phyloP scores from a whole-genome alignment of 2,329 filamentous ascomycete genomes.

The Graphilbum fragrans region DNA sequence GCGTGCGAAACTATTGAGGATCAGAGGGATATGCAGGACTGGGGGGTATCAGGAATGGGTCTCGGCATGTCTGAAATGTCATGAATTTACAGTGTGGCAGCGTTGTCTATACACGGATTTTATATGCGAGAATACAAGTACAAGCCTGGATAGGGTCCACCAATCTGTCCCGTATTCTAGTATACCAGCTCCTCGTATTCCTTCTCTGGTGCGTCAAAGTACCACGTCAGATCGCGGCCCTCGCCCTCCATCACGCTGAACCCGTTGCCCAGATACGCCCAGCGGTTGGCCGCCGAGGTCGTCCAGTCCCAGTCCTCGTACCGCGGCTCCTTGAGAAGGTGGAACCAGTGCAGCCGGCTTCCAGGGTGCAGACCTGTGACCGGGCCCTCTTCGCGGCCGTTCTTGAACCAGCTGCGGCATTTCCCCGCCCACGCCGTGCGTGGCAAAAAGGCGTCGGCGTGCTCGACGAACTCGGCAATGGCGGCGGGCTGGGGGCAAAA shows the following conservation, averaged over 20 bases:
- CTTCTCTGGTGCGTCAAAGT: slow-evolving; percentile 34
- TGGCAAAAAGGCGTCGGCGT: slow-evolving; percentile 17
- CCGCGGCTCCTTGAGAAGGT: slow-evolving; percentile 5
- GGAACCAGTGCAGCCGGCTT: slow-evolving; percentile 11
- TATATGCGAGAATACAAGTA: no score
- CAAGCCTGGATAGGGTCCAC: no score
- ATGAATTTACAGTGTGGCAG: no score
- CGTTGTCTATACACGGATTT: no score
- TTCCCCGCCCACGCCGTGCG: slow-evolving; percentile 17
- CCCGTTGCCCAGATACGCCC: slow-evolving; percentile 34
- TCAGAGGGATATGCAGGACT: no score
- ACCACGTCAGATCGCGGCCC: slow-evolving; percentile 26
- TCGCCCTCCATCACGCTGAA: slow-evolving; percentile 28
- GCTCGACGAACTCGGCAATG: slow-evolving; percentile 15
- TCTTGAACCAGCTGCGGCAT: slow-evolving; percentile 18
- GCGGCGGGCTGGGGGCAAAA: slow-evolving; percentile 6
- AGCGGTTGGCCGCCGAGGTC: slow-evolving; percentile 30
- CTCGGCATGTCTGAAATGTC: no score
- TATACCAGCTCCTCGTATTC: slow-evolving; percentile 29
- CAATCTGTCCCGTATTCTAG: not conserved
- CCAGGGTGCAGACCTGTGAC: slow-evolving; percentile 9
- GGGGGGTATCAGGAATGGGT: no score
- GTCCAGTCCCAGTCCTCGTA: slow-evolving; percentile 10
- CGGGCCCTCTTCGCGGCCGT: slow-evolving; percentile 6
- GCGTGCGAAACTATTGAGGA: no score